Evolutionary conservation across 257 asterid species (phyloP).

Genomic region (Ehretia macrophylla): DNA sequence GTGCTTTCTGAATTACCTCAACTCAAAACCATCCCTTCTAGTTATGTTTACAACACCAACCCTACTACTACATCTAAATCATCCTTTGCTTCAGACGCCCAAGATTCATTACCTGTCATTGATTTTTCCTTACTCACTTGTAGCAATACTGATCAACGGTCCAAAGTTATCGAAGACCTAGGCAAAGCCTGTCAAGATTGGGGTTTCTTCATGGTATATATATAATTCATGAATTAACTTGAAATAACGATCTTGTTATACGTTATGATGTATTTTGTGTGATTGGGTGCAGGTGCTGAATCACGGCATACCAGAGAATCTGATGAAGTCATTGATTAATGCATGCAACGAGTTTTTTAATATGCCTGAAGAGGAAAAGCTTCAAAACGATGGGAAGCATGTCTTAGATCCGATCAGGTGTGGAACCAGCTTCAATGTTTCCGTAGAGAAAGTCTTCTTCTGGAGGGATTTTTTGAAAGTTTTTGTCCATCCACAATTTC

Average conservation of each 20-base stretch:
- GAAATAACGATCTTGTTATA: background rate
- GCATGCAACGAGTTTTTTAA: slow-evolving; percentile 48
- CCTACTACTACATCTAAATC: background rate
- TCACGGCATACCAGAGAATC: slow-evolving; percentile 59
- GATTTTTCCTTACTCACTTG: slow-evolving; percentile 36
- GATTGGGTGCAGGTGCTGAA: slow-evolving; percentile 42
- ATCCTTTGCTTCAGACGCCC: slow-evolving; percentile 16
- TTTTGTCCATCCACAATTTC: slow-evolving; percentile 60
- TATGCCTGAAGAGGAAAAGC: slow-evolving; percentile 63
- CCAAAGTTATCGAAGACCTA: slow-evolving; percentile 21
- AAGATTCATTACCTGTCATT: slow-evolving; percentile 32
- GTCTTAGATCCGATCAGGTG: slow-evolving; percentile 61
- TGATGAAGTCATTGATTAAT: slow-evolving; percentile 37
- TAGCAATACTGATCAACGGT: slow-evolving; percentile 20
- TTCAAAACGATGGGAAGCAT: slow-evolving; percentile 37
- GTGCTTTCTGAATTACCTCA: slow-evolving; percentile 17
- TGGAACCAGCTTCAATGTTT: slow-evolving; percentile 74
- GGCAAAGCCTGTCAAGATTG: slow-evolving; percentile 38
- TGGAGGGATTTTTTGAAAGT: slow-evolving; percentile 87
- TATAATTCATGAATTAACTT: background rate
- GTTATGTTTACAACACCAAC: slow-evolving; percentile 6
- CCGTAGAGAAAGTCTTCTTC: slow-evolving; percentile 33
- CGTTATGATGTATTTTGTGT: too few relatives aligned
- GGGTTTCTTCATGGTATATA: slow-evolving; percentile 48
- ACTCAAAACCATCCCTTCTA: slow-evolving; percentile 18